phyloP scores from a whole-genome alignment of 805 yeast species.

The Wickerhamiella slavikovae region DNA sequence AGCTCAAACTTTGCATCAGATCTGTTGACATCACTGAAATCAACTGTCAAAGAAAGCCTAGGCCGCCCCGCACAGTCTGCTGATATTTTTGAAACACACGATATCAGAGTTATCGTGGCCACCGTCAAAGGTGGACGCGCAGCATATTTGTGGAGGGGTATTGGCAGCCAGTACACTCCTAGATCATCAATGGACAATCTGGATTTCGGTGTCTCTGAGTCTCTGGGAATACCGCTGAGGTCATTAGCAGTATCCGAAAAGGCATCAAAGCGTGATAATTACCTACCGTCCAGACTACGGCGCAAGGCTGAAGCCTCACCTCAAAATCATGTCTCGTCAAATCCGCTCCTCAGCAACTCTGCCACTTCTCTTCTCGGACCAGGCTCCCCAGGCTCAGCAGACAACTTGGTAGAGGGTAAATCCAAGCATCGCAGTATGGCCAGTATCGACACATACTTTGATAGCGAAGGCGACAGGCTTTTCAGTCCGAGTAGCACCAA shows the following conservation, averaged over 20 bases:
- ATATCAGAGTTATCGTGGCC: slow-evolving; percentile 7
- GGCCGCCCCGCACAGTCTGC: slow-evolving; percentile 9
- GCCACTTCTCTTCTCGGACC: too few relatives aligned
- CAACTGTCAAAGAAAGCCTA: slow-evolving; percentile 43
- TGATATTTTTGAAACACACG: slow-evolving; percentile 11
- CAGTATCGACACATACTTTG: too few relatives aligned
- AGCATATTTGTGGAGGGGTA: slow-evolving; percentile 10
- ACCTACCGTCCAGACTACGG: too few relatives aligned
- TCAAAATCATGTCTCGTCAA: too few relatives aligned
- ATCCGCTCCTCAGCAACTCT: too few relatives aligned
- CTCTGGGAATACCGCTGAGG: slow-evolving; percentile 3
- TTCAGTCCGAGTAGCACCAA: too few relatives aligned
- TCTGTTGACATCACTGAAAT: slow-evolving; percentile 33
- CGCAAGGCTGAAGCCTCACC: too few relatives aligned
- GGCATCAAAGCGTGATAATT: too few relatives aligned
- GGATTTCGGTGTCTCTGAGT: not conserved
- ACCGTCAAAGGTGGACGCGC: slow-evolving; percentile 11
- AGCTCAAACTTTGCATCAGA: slow-evolving; percentile 13
- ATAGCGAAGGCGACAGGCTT: too few relatives aligned
- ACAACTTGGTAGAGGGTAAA: too few relatives aligned
- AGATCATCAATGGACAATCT: not conserved
- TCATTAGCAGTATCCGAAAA: slow-evolving; percentile 3
- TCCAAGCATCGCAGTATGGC: too few relatives aligned
- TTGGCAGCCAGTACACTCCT: slow-evolving; percentile 6
- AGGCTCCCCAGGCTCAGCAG: too few relatives aligned